Evolutionary conservation across 2,329 filamentous ascomycete genomes (phyloP).

Genomic region (Exserohilum rostratum): DNA sequence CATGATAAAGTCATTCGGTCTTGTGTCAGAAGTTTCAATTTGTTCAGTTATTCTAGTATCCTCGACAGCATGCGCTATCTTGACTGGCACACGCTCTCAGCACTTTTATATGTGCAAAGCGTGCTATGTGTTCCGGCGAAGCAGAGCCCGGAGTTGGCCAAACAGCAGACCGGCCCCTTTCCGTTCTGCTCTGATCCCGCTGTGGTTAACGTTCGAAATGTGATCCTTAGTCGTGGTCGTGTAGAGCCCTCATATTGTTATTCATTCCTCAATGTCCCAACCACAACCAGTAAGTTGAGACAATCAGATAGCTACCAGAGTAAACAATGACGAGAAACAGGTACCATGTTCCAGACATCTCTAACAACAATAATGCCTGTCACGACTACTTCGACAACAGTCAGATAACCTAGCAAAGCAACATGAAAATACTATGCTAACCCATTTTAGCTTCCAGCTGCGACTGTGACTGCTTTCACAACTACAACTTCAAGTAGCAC

Average conservation of each 20-base stretch:
- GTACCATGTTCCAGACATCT: background rate
- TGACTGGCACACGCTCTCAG: background rate
- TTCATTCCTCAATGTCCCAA: background rate
- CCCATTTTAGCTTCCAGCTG: background rate
- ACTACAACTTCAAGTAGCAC: background rate
- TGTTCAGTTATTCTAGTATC: background rate
- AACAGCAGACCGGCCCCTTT: background rate
- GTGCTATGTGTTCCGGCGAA: background rate
- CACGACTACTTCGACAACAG: background rate
- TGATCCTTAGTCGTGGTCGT: background rate
- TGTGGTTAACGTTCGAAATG: background rate
- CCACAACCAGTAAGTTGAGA: background rate
- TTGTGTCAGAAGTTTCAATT: background rate
- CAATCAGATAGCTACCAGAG: background rate
- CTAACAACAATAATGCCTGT: background rate
- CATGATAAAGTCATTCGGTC: background rate
- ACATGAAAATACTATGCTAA: background rate
- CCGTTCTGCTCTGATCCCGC: background rate
- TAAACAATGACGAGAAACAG: background rate
- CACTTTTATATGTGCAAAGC: background rate
- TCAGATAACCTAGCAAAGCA: background rate
- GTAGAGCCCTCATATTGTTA: slow-evolving; percentile 1
- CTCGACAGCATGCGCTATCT: background rate
- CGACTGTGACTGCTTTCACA: background rate
- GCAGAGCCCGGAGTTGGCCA: background rate